Percentiles rank a stretch among this genome's conserved stretches.
These are phyloP conservation scores for Podospora pseudopauciseta DNA, from an alignment of 495 filamentous ascomycete genomes.

Conservation along the genomic window DNA sequence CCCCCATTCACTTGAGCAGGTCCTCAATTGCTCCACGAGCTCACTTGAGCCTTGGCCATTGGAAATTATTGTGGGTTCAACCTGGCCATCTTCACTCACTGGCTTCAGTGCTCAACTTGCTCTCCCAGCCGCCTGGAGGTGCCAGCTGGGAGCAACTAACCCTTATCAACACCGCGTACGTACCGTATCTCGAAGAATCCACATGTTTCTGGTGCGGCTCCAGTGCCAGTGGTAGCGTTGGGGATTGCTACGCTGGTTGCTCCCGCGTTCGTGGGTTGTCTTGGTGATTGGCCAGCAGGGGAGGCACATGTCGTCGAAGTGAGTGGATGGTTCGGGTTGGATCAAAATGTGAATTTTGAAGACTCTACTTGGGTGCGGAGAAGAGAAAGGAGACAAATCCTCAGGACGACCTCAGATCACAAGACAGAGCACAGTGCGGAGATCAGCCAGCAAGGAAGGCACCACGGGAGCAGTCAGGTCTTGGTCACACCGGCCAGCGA, in stretches of 20 bases:
- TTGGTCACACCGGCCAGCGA: background rate
- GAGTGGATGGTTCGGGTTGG: background rate
- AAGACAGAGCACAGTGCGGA: background rate
- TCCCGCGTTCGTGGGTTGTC: constrained; percentile 37
- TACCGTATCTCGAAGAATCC: constrained; percentile 28
- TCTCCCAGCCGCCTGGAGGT: background rate
- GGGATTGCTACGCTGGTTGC: constrained; percentile 1
- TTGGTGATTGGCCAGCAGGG: constrained; percentile 44
- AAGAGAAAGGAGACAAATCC: background rate
- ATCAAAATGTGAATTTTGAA: background rate
- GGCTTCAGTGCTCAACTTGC: background rate
- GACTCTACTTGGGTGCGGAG: background rate
- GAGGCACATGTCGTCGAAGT: constrained; percentile 35
- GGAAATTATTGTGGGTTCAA: background rate
- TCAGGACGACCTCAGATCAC: background rate
- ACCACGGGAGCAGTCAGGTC: background rate
- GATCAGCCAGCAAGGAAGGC: background rate
- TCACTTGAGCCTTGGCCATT: background rate
- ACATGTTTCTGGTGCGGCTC: constrained; percentile 8
- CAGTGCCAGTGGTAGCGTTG: background rate
- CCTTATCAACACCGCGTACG: constrained; percentile 8
- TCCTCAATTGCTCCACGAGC: background rate
- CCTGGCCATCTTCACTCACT: background rate
- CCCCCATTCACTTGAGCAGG: background rate
- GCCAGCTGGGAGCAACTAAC: background rate